Evolutionary conservation across 2,329 filamentous ascomycete genomes (phyloP), one percentile per base, ranked within the genome.

Genomic region (Trichoderma polysporum): DNA sequence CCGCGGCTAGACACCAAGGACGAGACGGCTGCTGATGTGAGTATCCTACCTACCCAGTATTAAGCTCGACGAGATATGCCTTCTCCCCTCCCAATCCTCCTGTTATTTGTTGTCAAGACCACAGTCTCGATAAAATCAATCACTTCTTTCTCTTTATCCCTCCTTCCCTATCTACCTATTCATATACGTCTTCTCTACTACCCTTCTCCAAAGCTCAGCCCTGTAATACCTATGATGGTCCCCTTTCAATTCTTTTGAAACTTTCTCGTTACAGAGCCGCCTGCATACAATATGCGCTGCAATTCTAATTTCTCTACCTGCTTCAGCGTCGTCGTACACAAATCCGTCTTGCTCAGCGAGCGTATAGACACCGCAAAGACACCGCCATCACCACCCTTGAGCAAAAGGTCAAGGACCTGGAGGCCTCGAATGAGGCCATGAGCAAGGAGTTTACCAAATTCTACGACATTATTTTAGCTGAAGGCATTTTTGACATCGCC

Each of bases 361-460:
- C 92, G 0, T 97, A 97, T 74, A 88, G 93, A 17, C 88, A 91
- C 73, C 89, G 93, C 60, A 97, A 97, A 78, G 93, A 97, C 74
- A 90, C 86, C 25, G 91, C 91, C 5, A 94, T 97, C 66, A 85
- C 87, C 31, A 87, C 86, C 1, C 83, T 97, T 12, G 90, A 93
- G 74, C 84, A 86, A 63, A 85, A 89, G 68, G 91, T 94, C 29
- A 81, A 88, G 63, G 84, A 86, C 27, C 84, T 96, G n/a, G 86
- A 90, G 67, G 83, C 84, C 15, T 87, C 85, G 25, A 90, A 94
- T 68, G 85, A 91, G 66, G 86, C 90, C 71, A 92, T 96, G 88
- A 90, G 87, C 78, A 87, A 84, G 60, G 85, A 88, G 0, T 93
- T 96, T 71, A 80, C 88, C 70, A 83, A 81, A 35, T 85, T 94